Conservation (phyloP, 306 rosid species). For the Amphicarpaea edgeworthii region DNA sequence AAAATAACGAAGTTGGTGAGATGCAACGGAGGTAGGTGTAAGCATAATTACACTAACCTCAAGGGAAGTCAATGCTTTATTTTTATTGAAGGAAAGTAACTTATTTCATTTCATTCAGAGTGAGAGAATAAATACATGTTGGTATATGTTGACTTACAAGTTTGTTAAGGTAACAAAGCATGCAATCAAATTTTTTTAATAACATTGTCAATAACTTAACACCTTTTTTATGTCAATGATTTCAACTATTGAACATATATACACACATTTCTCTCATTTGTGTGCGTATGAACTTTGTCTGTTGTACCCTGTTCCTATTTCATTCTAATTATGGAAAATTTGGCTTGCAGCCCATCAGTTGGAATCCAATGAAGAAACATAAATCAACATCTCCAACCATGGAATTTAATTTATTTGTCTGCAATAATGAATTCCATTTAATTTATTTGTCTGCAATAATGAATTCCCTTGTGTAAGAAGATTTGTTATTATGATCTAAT, state of each 20-base stretch:
- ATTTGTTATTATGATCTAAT: conserved; percentile 10
- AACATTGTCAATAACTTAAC: background rate
- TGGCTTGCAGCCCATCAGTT: conserved; percentile 33
- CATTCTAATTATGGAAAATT: conserved; percentile 34
- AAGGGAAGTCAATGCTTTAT: background rate
- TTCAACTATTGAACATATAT: background rate
- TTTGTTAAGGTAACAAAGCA: background rate
- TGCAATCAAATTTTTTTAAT: background rate
- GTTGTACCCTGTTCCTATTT: background rate
- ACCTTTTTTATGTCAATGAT: background rate
- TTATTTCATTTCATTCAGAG: too few relatives aligned
- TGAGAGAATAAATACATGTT: too few relatives aligned
- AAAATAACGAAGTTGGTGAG: background rate
- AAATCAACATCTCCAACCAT: conserved; percentile 14
- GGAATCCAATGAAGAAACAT: conserved; percentile 15
- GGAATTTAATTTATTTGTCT: conserved; percentile 6
- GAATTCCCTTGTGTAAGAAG: conserved; percentile 42
- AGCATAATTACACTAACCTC: background rate
- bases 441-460: too few relatives aligned
- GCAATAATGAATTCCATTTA: conserved; percentile 39
- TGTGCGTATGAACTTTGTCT: background rate
- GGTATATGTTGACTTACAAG: too few relatives aligned
- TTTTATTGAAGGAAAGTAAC: too few relatives aligned
- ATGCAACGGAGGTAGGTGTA: background rate
- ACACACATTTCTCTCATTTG: too few relatives aligned